These are phyloP conservation scores for Colletotrichum eleusines DNA, from an alignment of 2,329 filamentous ascomycete genomes.

Conservation along the genomic window DNA sequence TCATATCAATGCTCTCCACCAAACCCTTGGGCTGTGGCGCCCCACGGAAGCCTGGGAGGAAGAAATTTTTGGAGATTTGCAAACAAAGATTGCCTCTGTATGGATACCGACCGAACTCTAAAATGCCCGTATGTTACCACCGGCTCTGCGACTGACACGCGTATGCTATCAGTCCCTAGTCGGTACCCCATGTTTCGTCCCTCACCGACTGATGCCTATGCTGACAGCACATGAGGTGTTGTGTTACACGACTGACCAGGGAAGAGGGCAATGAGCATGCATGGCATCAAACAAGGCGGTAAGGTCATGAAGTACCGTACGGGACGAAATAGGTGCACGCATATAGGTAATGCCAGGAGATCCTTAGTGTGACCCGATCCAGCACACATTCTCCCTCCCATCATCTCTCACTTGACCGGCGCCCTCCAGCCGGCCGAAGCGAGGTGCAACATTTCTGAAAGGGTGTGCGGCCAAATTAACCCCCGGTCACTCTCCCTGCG, in stretches of 20 bases:
- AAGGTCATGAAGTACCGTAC: neutral
- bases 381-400: neutral
- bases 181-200: neutral
- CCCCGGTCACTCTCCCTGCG: conserved; percentile 13
- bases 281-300: conserved; percentile 1
- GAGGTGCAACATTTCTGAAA: conserved; percentile 25
- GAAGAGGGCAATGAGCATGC: neutral
- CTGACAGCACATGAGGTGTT: neutral
- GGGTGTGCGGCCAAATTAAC: conserved; percentile 10
- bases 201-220: neutral
- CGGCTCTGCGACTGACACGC: neutral
- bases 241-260: neutral
- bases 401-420: conserved; percentile 33
- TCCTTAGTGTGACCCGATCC: neutral
- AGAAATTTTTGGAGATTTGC: conserved; percentile 8
- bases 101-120: too few species aligned
- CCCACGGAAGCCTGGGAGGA: conserved; percentile 13
- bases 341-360: neutral
- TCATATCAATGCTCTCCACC: conserved; percentile 26
- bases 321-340: neutral
- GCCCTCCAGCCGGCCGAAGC: conserved; percentile 30
- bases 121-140: neutral
- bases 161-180: neutral
- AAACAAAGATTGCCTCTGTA: conserved; percentile 10
- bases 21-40: conserved; percentile 27